These are phyloP conservation scores for Mallotus nudiflorus DNA, from an alignment of 345 rosid genomes.

Conservation along the genomic window DNA sequence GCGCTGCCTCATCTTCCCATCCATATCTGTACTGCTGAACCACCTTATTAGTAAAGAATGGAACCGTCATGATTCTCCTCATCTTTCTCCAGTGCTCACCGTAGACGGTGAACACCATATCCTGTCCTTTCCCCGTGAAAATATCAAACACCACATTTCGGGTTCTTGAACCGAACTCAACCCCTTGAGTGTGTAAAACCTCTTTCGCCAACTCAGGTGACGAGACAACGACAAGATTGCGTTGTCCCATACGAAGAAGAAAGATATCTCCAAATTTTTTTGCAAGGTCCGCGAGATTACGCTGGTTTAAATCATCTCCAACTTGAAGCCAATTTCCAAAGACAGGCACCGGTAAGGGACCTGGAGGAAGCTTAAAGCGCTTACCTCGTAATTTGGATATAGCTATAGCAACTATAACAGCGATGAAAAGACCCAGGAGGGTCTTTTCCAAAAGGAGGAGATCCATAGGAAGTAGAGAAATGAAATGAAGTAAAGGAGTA, in stretches of 20 bases:
- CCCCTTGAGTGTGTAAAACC: constrained; percentile 89
- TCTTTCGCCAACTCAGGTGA: constrained; percentile 87
- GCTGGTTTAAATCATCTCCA: constrained; percentile 96
- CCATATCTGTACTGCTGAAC: constrained; percentile 73
- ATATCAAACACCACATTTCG: constrained; percentile 95
- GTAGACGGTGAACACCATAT: constrained; percentile 98
- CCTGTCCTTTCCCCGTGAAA: constrained; percentile 96
- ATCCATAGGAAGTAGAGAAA: constrained; percentile 50
- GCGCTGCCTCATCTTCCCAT: constrained; percentile 75
- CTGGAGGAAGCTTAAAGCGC: constrained; percentile 84
- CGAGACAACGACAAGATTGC: constrained; percentile 89
- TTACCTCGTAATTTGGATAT: constrained; percentile 84
- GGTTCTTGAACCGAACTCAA: constrained; percentile 92
- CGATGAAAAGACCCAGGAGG: constrained; percentile 68
- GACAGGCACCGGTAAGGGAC: constrained; percentile 80
- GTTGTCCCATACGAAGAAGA: constrained; percentile 82
- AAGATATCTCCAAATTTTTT: constrained; percentile 67
- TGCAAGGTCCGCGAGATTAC: constrained; percentile 75
- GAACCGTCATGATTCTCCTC: constrained; percentile 98
- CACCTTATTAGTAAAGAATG: constrained; percentile 92
- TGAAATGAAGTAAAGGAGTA: too few species aligned
- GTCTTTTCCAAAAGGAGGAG: constrained; percentile 77
- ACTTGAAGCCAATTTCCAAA: constrained; percentile 99
- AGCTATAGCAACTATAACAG: constrained; percentile 59
- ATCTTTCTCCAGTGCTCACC: constrained; percentile 99